These are phyloP conservation scores for Coemansia sp. DNA, from an alignment of 192 early-diverging fungal species.

Conservation along the genomic window DNA sequence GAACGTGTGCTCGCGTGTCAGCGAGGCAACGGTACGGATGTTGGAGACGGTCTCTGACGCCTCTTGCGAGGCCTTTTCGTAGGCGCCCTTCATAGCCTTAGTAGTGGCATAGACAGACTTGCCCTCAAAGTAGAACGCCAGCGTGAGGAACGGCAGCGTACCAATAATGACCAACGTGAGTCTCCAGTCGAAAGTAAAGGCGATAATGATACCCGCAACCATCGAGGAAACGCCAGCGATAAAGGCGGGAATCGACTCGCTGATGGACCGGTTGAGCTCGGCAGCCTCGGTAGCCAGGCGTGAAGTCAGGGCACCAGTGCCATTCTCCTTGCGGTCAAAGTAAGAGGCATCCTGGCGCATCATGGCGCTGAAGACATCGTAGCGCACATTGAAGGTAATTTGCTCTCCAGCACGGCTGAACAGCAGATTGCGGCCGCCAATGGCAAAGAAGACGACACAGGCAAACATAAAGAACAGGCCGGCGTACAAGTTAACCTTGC, in stretches of 20 bases:
- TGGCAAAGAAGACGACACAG: conserved; percentile 60
- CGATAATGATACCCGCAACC: conserved; percentile 59
- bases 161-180: conserved; percentile 78
- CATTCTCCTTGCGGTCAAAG: conserved; percentile 80
- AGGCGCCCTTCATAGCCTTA: conserved; percentile 68
- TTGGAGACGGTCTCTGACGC: conserved; percentile 84
- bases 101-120: conserved; percentile 48
- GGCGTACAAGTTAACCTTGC: conserved; percentile 59
- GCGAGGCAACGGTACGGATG: conserved; percentile 84
- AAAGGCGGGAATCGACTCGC: conserved; percentile 48
- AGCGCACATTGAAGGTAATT: conserved; percentile 73
- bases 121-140: conserved; percentile 42
- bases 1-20: conserved; percentile 76
- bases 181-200: conserved; percentile 78
- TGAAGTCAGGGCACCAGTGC: conserved; percentile 81
- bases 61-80: conserved; percentile 79
- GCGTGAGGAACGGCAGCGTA: conserved; percentile 62
- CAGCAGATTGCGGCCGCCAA: conserved; percentile 58
- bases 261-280: conserved; percentile 60
- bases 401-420: conserved; percentile 71
- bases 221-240: conserved; percentile 27
- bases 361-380: conserved; percentile 68
- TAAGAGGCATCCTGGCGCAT: conserved; percentile 87
- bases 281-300: conserved; percentile 80
- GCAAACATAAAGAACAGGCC: conserved; percentile 66